Conservation (phyloP, 1,284 basidiomycete genomes). For the Marasmius tenuissimus region DNA sequence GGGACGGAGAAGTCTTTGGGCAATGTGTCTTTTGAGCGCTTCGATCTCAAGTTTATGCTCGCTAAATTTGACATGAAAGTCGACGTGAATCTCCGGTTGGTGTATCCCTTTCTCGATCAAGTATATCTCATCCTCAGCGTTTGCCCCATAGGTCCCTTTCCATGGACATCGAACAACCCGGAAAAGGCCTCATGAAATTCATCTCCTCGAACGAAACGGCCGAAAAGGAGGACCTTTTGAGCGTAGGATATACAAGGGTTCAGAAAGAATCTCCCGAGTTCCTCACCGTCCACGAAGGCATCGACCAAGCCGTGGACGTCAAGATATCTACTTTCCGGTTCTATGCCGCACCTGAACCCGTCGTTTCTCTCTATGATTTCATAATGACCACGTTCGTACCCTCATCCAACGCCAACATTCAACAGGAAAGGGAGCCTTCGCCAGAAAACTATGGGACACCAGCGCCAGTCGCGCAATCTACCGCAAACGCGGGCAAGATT, state of each 20-base stretch:
- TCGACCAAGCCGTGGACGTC: constrained; percentile 89
- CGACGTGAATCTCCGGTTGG: constrained; percentile 76
- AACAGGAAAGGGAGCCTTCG: constrained; percentile 1
- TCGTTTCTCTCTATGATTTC: constrained; percentile 93
- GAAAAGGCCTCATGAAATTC: constrained; percentile 61
- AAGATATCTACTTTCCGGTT: constrained; percentile 93
- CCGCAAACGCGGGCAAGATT: constrained; percentile 57
- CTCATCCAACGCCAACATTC: constrained; percentile 19
- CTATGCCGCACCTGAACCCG: constrained; percentile 88
- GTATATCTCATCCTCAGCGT: constrained; percentile 6
- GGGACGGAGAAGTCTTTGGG: constrained; percentile 76
- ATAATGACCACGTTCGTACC: constrained; percentile 96
- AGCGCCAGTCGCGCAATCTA: constrained; percentile 4
- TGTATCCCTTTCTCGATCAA: neutral
- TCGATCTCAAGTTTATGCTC: constrained; percentile 73
- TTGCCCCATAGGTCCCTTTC: constrained; percentile 53
- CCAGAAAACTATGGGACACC: constrained; percentile 7
- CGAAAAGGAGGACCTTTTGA: constrained; percentile 73
- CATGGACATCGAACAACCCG: constrained; percentile 71
- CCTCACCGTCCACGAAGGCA: constrained; percentile 78
- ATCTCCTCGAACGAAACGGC: constrained; percentile 70
- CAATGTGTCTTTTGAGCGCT: constrained; percentile 80
- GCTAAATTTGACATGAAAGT: constrained; percentile 89
- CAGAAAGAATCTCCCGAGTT: constrained; percentile 90
- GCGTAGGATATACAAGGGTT: constrained; percentile 81